Conservation (phyloP, 495 filamentous ascomycete species). For the Tuber melanosporum region DNA sequence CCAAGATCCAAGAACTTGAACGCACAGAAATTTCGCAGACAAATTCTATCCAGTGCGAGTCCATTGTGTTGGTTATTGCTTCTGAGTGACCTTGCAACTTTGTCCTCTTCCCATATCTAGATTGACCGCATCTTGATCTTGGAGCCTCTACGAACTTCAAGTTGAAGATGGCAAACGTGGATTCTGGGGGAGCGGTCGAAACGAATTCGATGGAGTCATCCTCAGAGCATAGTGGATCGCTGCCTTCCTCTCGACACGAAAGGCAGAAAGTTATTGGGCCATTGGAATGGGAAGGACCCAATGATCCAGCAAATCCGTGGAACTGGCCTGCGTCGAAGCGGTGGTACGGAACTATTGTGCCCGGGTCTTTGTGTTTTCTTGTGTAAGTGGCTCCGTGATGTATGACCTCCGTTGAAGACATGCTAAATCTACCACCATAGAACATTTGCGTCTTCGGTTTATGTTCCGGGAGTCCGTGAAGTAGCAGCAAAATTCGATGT, state of each 20-base stretch:
- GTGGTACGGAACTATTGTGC: conserved; percentile 42
- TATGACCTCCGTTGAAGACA: not conserved
- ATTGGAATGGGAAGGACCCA: conserved; percentile 51
- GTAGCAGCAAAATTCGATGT: conserved; percentile 57
- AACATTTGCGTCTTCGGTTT: conserved; percentile 40
- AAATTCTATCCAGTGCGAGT: not conserved
- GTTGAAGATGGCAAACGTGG: conserved; percentile 14
- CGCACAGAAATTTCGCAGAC: not conserved
- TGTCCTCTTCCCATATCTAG: not conserved
- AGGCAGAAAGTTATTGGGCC: conserved; percentile 18
- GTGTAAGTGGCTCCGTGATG: conserved; percentile 30
- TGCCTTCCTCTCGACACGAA: conserved; percentile 2
- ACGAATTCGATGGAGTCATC: conserved; percentile 23
- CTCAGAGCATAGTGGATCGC: conserved; percentile 28
- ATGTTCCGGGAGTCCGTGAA: conserved; percentile 52
- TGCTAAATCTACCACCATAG: conserved; percentile 17
- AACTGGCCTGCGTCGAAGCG: conserved; percentile 56
- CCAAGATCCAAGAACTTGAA: not conserved
- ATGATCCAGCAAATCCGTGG: conserved; percentile 55
- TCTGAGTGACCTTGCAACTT: not conserved
- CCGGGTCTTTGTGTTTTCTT: conserved; percentile 40
- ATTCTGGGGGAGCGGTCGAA: conserved; percentile 23
- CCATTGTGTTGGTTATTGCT: not conserved
- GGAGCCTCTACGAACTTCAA: conserved; percentile 8
- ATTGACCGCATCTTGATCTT: not conserved